A percentile compares a stretch with the other conserved stretches of the same genome.
phyloP scores from a whole-genome alignment of 345 rosid genomes.

The Syzygium aqueum region DNA sequence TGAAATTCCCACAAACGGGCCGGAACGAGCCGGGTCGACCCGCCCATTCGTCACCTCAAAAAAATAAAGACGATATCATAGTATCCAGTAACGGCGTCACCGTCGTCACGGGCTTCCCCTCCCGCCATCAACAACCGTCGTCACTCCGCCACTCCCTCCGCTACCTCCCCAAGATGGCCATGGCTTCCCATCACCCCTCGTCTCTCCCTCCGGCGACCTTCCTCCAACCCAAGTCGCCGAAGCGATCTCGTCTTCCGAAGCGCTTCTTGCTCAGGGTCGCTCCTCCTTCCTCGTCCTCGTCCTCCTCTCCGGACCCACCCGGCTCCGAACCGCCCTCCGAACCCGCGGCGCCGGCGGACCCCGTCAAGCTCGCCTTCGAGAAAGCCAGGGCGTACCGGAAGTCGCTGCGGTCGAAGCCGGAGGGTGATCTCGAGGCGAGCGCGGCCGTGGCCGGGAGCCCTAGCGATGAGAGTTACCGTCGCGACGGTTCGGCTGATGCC shows the following conservation, averaged over 20 bases:
- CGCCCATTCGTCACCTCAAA: neutral
- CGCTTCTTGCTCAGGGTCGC: neutral
- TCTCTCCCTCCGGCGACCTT: neutral
- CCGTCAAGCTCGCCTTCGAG: slow-evolving; percentile 62
- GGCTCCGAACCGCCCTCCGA: neutral
- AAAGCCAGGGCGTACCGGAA: slow-evolving; percentile 49
- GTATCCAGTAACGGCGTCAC: neutral
- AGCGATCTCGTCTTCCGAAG: neutral
- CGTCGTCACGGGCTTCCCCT: neutral
- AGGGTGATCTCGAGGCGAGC: neutral
- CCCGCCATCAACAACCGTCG: neutral
- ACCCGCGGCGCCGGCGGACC: slow-evolving; percentile 25
- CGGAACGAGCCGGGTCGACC: neutral
- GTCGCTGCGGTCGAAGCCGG: neutral
- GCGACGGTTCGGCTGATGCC: slow-evolving; percentile 14
- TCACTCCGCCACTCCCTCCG: neutral
- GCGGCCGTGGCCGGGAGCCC: neutral
- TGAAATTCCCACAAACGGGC: neutral
- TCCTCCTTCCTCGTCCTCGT: neutral
- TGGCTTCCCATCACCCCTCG: neutral
- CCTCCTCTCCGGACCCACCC: neutral
- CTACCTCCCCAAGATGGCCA: neutral
- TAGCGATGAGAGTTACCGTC: neutral
- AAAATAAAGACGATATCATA: no score
- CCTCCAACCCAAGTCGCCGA: neutral